These are phyloP conservation scores for Rhodotorula graminis DNA, from an alignment of 768 basidiomycete genomes.

Conservation along the genomic window DNA sequence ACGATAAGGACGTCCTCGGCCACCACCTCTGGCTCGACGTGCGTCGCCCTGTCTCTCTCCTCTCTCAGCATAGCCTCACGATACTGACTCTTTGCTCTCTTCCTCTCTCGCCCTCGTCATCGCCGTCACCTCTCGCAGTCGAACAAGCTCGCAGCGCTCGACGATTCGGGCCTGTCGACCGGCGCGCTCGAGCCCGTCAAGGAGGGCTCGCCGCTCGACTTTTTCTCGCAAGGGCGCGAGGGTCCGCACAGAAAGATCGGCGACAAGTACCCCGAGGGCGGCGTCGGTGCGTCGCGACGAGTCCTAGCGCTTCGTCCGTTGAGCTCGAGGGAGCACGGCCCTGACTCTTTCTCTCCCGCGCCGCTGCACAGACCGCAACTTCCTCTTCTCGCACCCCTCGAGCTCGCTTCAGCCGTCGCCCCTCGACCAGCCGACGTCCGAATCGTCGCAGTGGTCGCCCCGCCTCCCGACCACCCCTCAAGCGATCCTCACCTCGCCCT, in stretches of 20 bases:
- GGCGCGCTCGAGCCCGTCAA: conserved; percentile 13
- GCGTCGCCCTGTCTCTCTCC: background rate
- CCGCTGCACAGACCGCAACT: conserved; percentile 23
- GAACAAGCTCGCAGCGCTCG: conserved; percentile 26
- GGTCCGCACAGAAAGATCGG: conserved; percentile 18
- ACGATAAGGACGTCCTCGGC: conserved; percentile 2
- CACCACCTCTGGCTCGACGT: conserved; percentile 29
- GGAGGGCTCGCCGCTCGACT: conserved; percentile 6
- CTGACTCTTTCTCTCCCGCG: background rate
- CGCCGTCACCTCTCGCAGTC: conserved; percentile 5
- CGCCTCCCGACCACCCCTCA: conserved; percentile 12
- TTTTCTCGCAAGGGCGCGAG: background rate
- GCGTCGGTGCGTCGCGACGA: conserved; percentile 12
- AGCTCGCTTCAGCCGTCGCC: background rate
- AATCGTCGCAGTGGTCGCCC: background rate
- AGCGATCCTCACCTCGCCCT: conserved; percentile 23
- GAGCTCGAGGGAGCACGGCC: background rate
- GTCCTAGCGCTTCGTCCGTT: no score
- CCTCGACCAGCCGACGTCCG: background rate
- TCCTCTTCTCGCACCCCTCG: conserved; percentile 2
- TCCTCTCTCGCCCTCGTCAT: background rate
- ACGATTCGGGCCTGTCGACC: conserved; percentile 21
- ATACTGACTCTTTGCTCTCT: no score
- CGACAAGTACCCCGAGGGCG: conserved; percentile 13
- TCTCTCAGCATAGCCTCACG: no score